phyloP scores from a whole-genome alignment of 305 asterid genomes.

The Fraxinus paxiana region DNA sequence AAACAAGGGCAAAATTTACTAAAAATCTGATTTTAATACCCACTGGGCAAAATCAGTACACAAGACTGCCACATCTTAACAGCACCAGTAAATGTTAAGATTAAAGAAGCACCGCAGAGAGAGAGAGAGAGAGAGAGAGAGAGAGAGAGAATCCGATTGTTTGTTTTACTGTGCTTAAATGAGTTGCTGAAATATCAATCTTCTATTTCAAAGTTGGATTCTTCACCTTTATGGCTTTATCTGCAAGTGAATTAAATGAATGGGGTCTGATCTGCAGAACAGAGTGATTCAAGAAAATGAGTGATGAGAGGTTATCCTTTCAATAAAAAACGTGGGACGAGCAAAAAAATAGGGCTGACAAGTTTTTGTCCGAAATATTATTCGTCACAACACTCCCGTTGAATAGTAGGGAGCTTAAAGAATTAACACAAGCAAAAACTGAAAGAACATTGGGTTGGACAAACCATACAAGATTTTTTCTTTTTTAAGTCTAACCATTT shows the following conservation, averaged over 20 bases:
- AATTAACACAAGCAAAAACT: neutral
- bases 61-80: constrained; percentile 1
- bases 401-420: neutral
- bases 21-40: too few species aligned
- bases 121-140: neutral
- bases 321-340: neutral
- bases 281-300: neutral
- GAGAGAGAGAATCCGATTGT: neutral
- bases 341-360: neutral
- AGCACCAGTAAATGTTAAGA: neutral
- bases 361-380: neutral
- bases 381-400: neutral
- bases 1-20: too few species aligned
- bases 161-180: neutral
- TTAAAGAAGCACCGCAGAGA: neutral
- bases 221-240: neutral
- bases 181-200: neutral
- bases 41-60: neutral
- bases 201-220: neutral
- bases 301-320: neutral
- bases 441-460: too few species aligned
- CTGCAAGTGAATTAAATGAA: neutral
- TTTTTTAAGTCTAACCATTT: too few species aligned
- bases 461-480: too few species aligned
- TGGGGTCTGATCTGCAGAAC: neutral